Conservation (phyloP, 2,329 filamentous ascomycete genomes). For the Nemania sp. region DNA sequence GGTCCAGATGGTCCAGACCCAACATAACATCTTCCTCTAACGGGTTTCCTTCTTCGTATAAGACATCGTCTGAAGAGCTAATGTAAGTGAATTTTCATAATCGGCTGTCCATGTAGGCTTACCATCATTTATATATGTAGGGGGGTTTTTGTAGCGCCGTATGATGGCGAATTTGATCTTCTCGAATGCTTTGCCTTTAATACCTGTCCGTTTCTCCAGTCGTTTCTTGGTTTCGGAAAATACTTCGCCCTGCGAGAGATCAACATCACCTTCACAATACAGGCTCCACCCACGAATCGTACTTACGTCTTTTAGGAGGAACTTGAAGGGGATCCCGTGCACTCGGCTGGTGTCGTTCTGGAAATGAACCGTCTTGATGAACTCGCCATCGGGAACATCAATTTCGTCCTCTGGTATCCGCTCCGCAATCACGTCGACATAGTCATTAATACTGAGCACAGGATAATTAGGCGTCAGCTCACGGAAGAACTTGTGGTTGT, state of each 20-base stretch:
- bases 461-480: conserved; percentile 70
- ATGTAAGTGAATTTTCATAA: conserved; percentile 30
- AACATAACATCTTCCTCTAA: conserved; percentile 62
- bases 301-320: conserved; percentile 76
- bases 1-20: conserved; percentile 68
- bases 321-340: conserved; percentile 90
- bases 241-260: conserved; percentile 65
- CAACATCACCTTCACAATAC: conserved; percentile 26
- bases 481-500: conserved; percentile 81
- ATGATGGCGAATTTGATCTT: conserved; percentile 96
- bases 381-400: conserved; percentile 58
- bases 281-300: neutral
- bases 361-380: conserved; percentile 87
- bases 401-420: conserved; percentile 74
- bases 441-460: conserved; percentile 85
- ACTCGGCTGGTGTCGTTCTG: conserved; percentile 83
- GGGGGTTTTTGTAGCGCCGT: conserved; percentile 69
- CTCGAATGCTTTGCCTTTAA: conserved; percentile 98
- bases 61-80: conserved; percentile 56
- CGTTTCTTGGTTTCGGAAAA: conserved; percentile 94
- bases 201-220: conserved; percentile 86
- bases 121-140: conserved; percentile 84
- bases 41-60: conserved; percentile 54
- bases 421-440: conserved; percentile 79
- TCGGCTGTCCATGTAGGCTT: conserved; percentile 42